These are phyloP conservation scores for Sporothrix humicola DNA, from an alignment of 2,329 filamentous ascomycete genomes.

Conservation along the genomic window DNA sequence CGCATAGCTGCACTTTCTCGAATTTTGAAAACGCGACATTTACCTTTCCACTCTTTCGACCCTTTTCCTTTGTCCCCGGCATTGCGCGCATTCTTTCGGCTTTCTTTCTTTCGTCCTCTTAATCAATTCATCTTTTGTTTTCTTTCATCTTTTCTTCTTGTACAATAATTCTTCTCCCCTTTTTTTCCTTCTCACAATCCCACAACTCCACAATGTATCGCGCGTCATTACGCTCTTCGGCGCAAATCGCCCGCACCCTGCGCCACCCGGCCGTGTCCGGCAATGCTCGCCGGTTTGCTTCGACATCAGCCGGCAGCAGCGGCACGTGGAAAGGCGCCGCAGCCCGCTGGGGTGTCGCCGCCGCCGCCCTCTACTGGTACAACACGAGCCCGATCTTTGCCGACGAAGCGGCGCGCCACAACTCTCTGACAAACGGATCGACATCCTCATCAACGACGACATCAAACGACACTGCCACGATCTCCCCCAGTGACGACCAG, in stretches of 20 bases:
- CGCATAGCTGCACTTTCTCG: background rate
- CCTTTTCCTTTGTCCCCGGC: slow-evolving; percentile 10
- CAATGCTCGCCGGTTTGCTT: slow-evolving; percentile 56
- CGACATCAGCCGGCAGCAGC: slow-evolving; percentile 62
- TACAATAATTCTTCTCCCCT: slow-evolving; percentile 7
- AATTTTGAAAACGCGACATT: slow-evolving; percentile 8
- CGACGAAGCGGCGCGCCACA: slow-evolving; percentile 70
- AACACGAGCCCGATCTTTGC: slow-evolving; percentile 88
- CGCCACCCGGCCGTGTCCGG: slow-evolving; percentile 49
- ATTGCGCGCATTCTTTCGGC: slow-evolving; percentile 14
- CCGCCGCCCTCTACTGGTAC: slow-evolving; percentile 86
- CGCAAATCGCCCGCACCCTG: slow-evolving; percentile 51
- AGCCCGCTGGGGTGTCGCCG: slow-evolving; percentile 75
- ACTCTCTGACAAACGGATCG: slow-evolving; percentile 1
- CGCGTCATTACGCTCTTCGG: slow-evolving; percentile 55
- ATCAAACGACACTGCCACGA: background rate
- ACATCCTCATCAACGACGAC: slow-evolving; percentile 46
- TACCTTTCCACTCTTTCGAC: background rate
- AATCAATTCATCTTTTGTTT: slow-evolving; percentile 13
- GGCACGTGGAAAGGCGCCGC: slow-evolving; percentile 81
- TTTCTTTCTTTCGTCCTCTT: background rate
- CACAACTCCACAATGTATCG: slow-evolving; percentile 56
- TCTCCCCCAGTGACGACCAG: slow-evolving; percentile 52
- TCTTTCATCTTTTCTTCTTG: slow-evolving; percentile 6
- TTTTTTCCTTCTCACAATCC: slow-evolving; percentile 12